A percentile compares a stretch with the other conserved stretches of the same genome.
phyloP scores from a whole-genome alignment of 2,329 filamentous ascomycete genomes.

The Sordariomycetes sp. region DNA sequence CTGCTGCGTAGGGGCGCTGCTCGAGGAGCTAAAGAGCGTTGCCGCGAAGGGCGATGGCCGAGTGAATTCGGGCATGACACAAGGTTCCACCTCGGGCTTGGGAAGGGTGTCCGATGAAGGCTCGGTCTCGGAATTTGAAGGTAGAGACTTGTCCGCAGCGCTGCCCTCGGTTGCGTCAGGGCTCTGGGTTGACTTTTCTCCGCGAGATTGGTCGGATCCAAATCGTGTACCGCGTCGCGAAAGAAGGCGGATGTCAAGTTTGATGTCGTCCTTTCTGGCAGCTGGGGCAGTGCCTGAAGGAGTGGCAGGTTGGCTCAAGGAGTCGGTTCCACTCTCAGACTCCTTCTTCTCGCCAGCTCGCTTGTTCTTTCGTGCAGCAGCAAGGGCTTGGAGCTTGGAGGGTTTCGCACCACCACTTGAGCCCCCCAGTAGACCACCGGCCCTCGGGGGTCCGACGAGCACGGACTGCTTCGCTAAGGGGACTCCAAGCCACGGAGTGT shows the following conservation, averaged over 20 bases:
- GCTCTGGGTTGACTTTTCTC: background rate
- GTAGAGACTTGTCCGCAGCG: background rate
- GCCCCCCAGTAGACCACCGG: constrained; percentile 66
- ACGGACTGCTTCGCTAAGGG: constrained; percentile 52
- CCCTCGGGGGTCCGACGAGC: constrained; percentile 39
- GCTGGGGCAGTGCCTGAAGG: background rate
- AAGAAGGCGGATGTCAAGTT: constrained; percentile 8
- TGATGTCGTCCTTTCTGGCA: constrained; percentile 4
- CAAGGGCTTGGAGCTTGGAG: constrained; percentile 84
- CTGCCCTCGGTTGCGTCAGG: background rate
- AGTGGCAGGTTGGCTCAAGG: background rate
- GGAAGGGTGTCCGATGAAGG: background rate
- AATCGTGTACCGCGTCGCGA: constrained; percentile 6
- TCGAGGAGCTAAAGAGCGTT: constrained; percentile 30
- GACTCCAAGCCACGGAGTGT: constrained; percentile 74
- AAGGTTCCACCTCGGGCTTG: background rate
- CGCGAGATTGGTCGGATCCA: background rate
- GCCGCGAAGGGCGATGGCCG: constrained; percentile 43
- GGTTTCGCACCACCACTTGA: constrained; percentile 52
- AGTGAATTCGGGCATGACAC: background rate
- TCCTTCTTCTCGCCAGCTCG: constrained; percentile 54
- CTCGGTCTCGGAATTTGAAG: background rate
- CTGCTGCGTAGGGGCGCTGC: constrained; percentile 11
- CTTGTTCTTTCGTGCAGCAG: constrained; percentile 65
- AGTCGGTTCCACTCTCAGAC: constrained; percentile 6